phyloP scores from a whole-genome alignment of 2,329 filamentous ascomycete genomes.

The Dactylellina leptospora region DNA sequence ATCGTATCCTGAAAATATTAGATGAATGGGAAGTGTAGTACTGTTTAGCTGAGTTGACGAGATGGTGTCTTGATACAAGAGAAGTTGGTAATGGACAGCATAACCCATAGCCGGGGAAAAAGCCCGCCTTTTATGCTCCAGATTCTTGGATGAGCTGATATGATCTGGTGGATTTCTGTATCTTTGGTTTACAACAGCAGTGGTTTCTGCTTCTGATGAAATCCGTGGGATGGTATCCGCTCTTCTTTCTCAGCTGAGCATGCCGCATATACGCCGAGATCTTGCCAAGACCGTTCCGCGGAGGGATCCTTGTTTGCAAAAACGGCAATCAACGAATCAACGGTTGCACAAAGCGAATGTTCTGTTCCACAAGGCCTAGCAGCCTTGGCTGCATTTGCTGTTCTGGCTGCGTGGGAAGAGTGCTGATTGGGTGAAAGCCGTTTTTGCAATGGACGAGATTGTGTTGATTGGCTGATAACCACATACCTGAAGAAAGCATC shows the following conservation, averaged over 20 bases:
- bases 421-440: not conserved
- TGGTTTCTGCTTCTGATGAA: not conserved
- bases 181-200: not conserved
- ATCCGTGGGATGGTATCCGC: too few relatives aligned
- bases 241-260: too few relatives aligned
- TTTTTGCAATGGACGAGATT: not conserved
- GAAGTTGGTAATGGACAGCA: not conserved
- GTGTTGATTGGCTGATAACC: too few relatives aligned
- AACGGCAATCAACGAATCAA: too few relatives aligned
- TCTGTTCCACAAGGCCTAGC: not conserved
- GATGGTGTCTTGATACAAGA: not conserved
- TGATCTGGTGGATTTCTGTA: not conserved
- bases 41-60: not conserved
- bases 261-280: too few relatives aligned
- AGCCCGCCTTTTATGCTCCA: not conserved
- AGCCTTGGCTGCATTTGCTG: not conserved
- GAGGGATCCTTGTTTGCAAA: not conserved
- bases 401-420: not conserved
- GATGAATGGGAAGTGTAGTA: not conserved
- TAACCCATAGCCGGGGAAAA: not conserved
- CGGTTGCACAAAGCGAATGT: too few relatives aligned
- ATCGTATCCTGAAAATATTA: not conserved
- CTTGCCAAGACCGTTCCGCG: too few relatives aligned
- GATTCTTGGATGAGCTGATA: not conserved
- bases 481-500: not conserved